These are phyloP conservation scores for Microsporum canis DNA, from an alignment of 2,329 filamentous ascomycete genomes.

Conservation along the genomic window DNA sequence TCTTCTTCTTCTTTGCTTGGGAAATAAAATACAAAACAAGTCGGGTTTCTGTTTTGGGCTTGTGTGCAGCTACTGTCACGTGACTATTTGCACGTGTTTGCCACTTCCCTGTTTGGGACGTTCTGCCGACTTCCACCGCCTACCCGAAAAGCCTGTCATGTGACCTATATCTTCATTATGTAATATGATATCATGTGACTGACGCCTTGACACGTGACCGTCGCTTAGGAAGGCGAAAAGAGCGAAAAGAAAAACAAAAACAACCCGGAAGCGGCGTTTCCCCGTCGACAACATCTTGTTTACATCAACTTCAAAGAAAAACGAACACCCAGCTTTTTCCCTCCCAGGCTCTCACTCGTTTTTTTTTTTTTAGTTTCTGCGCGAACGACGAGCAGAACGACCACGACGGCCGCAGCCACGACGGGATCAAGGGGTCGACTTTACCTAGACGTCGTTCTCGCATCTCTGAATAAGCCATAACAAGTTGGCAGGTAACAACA, in stretches of 20 bases:
- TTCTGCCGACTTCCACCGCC: neutral
- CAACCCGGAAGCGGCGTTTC: constrained; percentile 12
- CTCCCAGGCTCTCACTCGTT: neutral
- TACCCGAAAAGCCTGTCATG: neutral
- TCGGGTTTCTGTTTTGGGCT: neutral
- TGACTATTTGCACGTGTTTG: neutral
- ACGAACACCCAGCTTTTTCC: constrained; percentile 5
- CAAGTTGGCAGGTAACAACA: neutral
- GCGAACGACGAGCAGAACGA: neutral
- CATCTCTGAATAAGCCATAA: neutral
- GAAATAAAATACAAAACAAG: too few species aligned
- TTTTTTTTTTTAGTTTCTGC: neutral
- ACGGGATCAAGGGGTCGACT: neutral
- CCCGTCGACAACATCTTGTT: constrained; percentile 18
- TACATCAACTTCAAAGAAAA: constrained; percentile 1
- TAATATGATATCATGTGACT: neutral
- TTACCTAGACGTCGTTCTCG: neutral
- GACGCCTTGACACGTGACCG: neutral
- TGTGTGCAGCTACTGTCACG: neutral
- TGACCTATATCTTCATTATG: neutral
- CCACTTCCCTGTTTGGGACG: neutral
- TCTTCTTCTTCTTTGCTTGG: too few species aligned
- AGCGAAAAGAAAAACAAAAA: constrained; percentile 8
- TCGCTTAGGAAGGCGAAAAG: neutral
- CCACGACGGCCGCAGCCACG: neutral